A percentile compares a stretch with the other conserved stretches of the same genome.
These are phyloP conservation scores for Pyrenophora graminea DNA, from an alignment of 2,329 filamentous ascomycete species.

Conservation along the genomic window DNA sequence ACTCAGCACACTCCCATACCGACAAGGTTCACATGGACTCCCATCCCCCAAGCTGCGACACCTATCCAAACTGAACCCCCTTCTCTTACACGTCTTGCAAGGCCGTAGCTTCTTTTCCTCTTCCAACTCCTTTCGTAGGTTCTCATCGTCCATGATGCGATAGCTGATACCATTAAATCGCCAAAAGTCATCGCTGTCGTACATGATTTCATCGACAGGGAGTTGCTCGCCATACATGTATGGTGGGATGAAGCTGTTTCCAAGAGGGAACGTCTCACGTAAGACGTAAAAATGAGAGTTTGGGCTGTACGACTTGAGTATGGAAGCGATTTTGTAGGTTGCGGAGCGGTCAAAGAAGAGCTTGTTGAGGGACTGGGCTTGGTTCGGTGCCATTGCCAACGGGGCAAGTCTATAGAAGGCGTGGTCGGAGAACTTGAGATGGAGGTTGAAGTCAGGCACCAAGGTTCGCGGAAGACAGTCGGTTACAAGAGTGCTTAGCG, in stretches of 20 bases:
- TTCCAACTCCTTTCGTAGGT: slow-evolving; percentile 18
- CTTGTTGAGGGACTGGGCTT: slow-evolving; percentile 18
- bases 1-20: background rate
- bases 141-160: slow-evolving; percentile 31
- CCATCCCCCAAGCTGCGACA: slow-evolving; percentile 25
- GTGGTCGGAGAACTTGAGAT: slow-evolving; percentile 27
- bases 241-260: slow-evolving; percentile 35
- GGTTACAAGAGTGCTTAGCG: slow-evolving; percentile 22
- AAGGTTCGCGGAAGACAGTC: slow-evolving; percentile 19
- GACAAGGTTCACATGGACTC: slow-evolving; percentile 21
- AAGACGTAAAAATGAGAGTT: slow-evolving; percentile 30
- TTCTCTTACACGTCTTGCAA: slow-evolving; percentile 17
- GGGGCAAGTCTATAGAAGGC: slow-evolving; percentile 18
- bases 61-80: slow-evolving; percentile 10
- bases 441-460: slow-evolving; percentile 21
- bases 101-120: slow-evolving; percentile 12
- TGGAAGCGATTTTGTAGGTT: slow-evolving; percentile 33
- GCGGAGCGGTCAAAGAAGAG: slow-evolving; percentile 29
- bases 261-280: slow-evolving; percentile 26
- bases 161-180: slow-evolving; percentile 33
- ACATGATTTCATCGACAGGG: slow-evolving; percentile 34
- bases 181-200: slow-evolving; percentile 37
- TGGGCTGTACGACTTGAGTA: slow-evolving; percentile 23
- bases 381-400: slow-evolving; percentile 12
- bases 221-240: slow-evolving; percentile 43